phyloP scores from a whole-genome alignment of 495 filamentous ascomycete species.

The Lepraria neglecta region DNA sequence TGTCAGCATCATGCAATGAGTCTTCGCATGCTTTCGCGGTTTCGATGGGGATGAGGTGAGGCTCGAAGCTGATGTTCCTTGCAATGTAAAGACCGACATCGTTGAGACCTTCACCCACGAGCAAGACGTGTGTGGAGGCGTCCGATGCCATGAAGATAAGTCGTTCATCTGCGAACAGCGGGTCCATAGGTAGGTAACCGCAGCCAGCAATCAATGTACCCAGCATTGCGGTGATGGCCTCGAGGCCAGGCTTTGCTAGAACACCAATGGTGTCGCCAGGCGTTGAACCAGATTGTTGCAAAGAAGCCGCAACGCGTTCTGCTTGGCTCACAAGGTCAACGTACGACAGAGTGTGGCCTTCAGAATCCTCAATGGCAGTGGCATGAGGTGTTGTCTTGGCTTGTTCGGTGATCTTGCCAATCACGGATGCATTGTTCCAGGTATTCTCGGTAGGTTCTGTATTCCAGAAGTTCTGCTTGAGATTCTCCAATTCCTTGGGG shows the following conservation, averaged over 20 bases:
- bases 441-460: constrained; percentile 16
- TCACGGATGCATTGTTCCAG: constrained; percentile 23
- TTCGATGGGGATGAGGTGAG: constrained; percentile 18
- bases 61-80: constrained; percentile 12
- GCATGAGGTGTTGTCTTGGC: constrained; percentile 18
- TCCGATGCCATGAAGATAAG: constrained; percentile 28
- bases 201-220: constrained; percentile 65
- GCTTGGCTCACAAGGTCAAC: constrained; percentile 52
- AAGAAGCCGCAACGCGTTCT: constrained; percentile 56
- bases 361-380: constrained; percentile 24
- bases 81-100: constrained; percentile 10
- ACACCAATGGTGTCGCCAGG: constrained; percentile 56
- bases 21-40: constrained; percentile 12
- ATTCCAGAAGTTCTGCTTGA: constrained; percentile 24
- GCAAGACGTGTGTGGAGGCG: constrained; percentile 19
- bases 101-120: constrained; percentile 20
- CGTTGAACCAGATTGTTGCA: constrained; percentile 42
- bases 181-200: constrained; percentile 65
- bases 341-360: constrained; percentile 50
- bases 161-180: constrained; percentile 36
- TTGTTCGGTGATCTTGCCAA: constrained; percentile 19
- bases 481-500: constrained; percentile 24
- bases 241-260: constrained; percentile 61
- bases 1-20: background rate
- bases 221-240: constrained; percentile 63